These are phyloP conservation scores for Lepiota venenata DNA, from an alignment of 768 basidiomycete species.

Conservation along the genomic window DNA sequence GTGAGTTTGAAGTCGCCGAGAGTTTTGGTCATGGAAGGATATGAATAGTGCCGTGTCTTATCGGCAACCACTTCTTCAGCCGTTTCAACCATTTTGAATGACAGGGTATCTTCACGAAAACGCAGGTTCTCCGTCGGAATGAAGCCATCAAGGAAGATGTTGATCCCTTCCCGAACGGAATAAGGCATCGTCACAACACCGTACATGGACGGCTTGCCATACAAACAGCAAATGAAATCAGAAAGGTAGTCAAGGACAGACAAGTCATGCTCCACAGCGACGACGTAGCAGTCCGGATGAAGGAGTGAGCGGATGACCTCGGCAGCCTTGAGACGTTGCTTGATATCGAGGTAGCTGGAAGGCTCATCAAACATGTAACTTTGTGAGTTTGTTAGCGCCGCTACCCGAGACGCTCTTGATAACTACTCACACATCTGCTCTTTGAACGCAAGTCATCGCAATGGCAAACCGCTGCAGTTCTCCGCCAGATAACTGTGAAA, in stretches of 20 bases:
- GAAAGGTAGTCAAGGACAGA: slow-evolving; percentile 98
- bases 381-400: slow-evolving; percentile 5
- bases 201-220: slow-evolving; percentile 96
- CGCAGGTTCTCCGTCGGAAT: slow-evolving; percentile 98
- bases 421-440: slow-evolving; percentile 83
- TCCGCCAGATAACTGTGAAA: slow-evolving; percentile 88
- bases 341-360: slow-evolving; percentile 96
- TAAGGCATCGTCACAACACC: slow-evolving; percentile 99
- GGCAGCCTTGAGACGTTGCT: slow-evolving; percentile 92
- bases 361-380: slow-evolving; percentile 99
- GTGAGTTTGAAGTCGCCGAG: slow-evolving; percentile 94
- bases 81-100: slow-evolving; percentile 97
- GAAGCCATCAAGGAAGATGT: slow-evolving; percentile 98
- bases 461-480: slow-evolving; percentile 98
- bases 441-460: slow-evolving; percentile 94
- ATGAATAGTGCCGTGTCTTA: slow-evolving; percentile 86
- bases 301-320: slow-evolving; percentile 91
- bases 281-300: slow-evolving; percentile 82
- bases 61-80: slow-evolving; percentile 87
- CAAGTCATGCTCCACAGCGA: slow-evolving; percentile 98
- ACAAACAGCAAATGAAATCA: slow-evolving; percentile 96
- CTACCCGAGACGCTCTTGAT: neutral
- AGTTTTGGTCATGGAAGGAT: slow-evolving; percentile 97
- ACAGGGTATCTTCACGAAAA: slow-evolving; percentile 92
- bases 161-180: slow-evolving; percentile 98